Evolutionary conservation across 305 asterid genomes (phyloP), one percentile per base, ranked within the genome.

Genomic region (Fraxinus greggii): DNA sequence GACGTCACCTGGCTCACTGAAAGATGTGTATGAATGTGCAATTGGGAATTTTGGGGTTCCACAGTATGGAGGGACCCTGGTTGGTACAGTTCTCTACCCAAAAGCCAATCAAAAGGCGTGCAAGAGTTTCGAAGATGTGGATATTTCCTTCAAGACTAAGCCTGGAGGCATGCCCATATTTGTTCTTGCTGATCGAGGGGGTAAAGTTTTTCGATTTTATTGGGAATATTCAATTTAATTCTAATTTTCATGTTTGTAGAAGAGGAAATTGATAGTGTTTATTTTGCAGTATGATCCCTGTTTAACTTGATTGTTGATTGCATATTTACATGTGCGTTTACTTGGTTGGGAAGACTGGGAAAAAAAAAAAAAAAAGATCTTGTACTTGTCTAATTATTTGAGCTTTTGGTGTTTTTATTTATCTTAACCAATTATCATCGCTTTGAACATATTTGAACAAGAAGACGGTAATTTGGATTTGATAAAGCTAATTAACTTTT

Each of bases 21-120:
- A 86, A 82, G 90, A 85, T 75, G 94, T 89, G 48, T 88, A 96
- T 69, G 98, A 94, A 81, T 91, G 97, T 78, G 99, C 98, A 38
- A 96, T 96, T 86, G 99, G 99, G 89, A 94, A 96, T 87, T 96
- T 96, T 84, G 98, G 99, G 79, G 93, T 96, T 73, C 98, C 99
- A 72, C 91, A 93, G 61, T 96, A 96, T 80, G 99, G 99, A 63
- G 99, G 99, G 72, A 90, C 97, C 13, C 72, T 96, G 94, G 85
- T 85, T 74, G 99, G 99, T 33, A 85, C 88, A 26, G 98, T 94
- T 19, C 65, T 84, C 78, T 93, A 96, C 87, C 98, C 99, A 31
- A 93, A 88, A 86, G 83, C 94, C 80, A 87, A 96, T 84, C 90
- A 94, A 10, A 87, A 89, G 81, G 98, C 91, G 5, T 96, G 99